phyloP scores from a whole-genome alignment of 2,329 filamentous ascomycete genomes.

The Fusarium transvaalense region DNA sequence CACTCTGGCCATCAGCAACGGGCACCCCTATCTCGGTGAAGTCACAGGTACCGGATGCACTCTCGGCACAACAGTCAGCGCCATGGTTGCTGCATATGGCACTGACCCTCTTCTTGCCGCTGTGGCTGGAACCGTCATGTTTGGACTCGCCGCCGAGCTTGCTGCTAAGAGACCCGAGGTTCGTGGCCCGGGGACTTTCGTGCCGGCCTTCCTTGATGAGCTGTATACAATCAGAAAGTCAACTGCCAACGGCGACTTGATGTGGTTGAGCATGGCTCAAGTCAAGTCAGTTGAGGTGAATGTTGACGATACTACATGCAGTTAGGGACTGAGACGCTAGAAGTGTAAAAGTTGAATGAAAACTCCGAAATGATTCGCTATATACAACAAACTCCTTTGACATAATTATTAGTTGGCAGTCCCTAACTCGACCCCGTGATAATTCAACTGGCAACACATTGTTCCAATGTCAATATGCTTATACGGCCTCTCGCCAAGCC shows the following conservation, averaged over 20 bases:
- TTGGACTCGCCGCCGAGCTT: conserved; percentile 78
- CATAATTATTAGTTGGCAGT: conserved; percentile 1
- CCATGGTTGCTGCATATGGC: conserved; percentile 74
- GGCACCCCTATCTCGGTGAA: conserved; percentile 75
- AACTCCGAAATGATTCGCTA: conserved; percentile 4
- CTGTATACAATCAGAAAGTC: conserved; percentile 64
- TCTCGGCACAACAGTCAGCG: conserved; percentile 83
- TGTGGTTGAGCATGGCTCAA: conserved; percentile 66
- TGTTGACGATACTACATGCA: conserved; percentile 26
- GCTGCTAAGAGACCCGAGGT: conserved; percentile 75
- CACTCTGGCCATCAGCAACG: conserved; percentile 79
- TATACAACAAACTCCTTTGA: conserved; percentile 13
- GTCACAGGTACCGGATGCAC: conserved; percentile 89
- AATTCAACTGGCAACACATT: neutral
- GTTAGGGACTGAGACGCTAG: neutral
- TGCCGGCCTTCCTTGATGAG: conserved; percentile 86
- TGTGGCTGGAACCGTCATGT: conserved; percentile 80
- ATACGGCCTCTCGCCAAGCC: neutral
- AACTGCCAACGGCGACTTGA: conserved; percentile 60
- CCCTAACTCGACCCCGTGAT: neutral
- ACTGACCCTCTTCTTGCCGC: conserved; percentile 78
- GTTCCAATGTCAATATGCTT: neutral
- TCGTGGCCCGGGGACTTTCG: conserved; percentile 85
- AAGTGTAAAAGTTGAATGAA: conserved; percentile 2
- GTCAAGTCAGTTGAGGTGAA: conserved; percentile 56